phyloP scores from a whole-genome alignment of 2,329 filamentous ascomycete species.

The Pyrenochaeta sp. region DNA sequence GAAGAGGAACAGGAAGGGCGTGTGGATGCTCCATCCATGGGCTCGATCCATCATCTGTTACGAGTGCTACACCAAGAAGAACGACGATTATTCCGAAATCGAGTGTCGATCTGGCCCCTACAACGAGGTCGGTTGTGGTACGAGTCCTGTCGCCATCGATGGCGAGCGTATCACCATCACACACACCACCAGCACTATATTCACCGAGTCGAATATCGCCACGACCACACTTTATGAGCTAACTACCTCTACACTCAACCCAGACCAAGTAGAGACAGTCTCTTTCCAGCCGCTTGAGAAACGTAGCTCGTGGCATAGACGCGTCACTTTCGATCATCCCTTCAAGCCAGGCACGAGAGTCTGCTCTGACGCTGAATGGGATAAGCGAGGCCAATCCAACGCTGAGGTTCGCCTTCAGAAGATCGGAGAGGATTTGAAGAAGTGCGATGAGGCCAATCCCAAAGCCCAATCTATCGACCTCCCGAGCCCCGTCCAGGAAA shows the following conservation, averaged over 20 bases:
- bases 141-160: not conserved
- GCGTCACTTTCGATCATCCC: conserved; percentile 26
- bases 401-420: conserved; percentile 25
- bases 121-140: conserved; percentile 12
- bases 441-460: not conserved
- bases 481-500: conserved; percentile 1
- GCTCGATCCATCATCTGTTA: conserved; percentile 27
- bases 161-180: conserved; percentile 8
- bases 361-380: conserved; percentile 35
- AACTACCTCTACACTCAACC: conserved; percentile 1
- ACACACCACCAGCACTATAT: not conserved
- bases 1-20: conserved; percentile 13
- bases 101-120: conserved; percentile 24
- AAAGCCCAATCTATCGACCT: conserved; percentile 14
- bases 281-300: conserved; percentile 4
- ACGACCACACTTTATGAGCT: not conserved
- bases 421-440: conserved; percentile 5
- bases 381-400: conserved; percentile 22
- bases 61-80: conserved; percentile 31
- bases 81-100: conserved; percentile 16
- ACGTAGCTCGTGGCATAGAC: conserved; percentile 27
- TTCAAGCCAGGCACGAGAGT: conserved; percentile 5
- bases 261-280: not conserved
- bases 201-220: not conserved
- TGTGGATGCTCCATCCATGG: conserved; percentile 43